These are phyloP conservation scores for Alternaria burnsii DNA, from an alignment of 2,329 filamentous ascomycete species.

Conservation along the genomic window DNA sequence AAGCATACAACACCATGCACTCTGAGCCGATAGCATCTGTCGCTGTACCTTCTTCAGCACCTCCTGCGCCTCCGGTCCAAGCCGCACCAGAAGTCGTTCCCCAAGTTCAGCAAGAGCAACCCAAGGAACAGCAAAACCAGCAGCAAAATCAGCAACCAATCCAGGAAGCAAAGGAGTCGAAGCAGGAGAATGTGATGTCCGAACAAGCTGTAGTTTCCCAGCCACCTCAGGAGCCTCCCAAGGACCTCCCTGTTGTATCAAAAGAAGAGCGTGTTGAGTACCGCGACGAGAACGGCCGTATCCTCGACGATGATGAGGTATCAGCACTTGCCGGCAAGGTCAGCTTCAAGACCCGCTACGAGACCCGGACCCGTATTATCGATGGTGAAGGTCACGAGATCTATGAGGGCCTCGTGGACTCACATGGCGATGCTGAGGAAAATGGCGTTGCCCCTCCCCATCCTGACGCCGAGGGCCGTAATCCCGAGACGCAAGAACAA, in stretches of 20 bases:
- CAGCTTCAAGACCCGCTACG: constrained; percentile 93
- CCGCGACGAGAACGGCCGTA: constrained; percentile 90
- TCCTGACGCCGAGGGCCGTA: constrained; percentile 65
- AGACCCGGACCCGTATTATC: constrained; percentile 88
- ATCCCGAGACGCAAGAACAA: constrained; percentile 63
- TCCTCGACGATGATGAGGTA: constrained; percentile 85
- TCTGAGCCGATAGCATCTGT: constrained; percentile 31
- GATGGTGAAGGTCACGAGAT: constrained; percentile 83
- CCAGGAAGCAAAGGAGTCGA: constrained; percentile 20
- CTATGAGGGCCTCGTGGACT: constrained; percentile 54
- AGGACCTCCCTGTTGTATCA: constrained; percentile 52
- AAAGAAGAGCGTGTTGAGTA: constrained; percentile 90
- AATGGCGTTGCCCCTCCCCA: constrained; percentile 60
- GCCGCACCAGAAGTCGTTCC: constrained; percentile 15
- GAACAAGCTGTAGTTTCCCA: constrained; percentile 44
- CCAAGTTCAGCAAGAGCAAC: constrained; percentile 18
- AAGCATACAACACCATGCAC: constrained; percentile 35
- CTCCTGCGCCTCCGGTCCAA: constrained; percentile 31
- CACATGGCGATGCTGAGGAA: constrained; percentile 41
- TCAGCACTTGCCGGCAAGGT: constrained; percentile 88
- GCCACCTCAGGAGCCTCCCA: constrained; percentile 33
- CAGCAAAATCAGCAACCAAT: constrained; percentile 7
- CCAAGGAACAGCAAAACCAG: constrained; percentile 15
- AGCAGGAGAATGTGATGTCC: constrained; percentile 34
- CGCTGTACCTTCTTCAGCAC: constrained; percentile 38